Evolutionary conservation across 768 basidiomycete species (phyloP), one percentile per base, ranked within the genome.

Genomic region (Gelatoporia subvermispora): DNA sequence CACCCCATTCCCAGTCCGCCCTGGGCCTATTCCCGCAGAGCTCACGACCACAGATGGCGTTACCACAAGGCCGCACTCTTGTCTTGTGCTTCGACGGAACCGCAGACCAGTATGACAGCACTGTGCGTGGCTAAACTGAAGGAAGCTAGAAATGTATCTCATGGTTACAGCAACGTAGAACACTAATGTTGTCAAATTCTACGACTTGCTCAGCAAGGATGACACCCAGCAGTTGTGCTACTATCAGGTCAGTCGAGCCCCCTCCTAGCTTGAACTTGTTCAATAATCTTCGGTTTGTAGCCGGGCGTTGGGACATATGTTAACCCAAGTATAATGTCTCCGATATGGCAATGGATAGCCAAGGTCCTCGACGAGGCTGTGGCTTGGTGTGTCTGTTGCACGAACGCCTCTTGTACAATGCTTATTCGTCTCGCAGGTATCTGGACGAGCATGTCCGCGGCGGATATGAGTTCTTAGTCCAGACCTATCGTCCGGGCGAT

Each of bases 381-480:
- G 50, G 89, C 88, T 18, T 88, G 85, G 86, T 86, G 59, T 7
- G 75, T 50, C 2, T 21, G 17, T 31, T 31, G 17, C 24, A 20
- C 15, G 21, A 11, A 9, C 21, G 16, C 15, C 44, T 10, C 28
- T 22, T 16, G 15, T 21, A 31, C 28, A 31, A 7, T 13, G 28
- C 28, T 31, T 7, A 31, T 31, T 7, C 5, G 7, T 10, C 10
- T 8, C 8, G 35, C 40, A 85, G 84, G 79, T 88, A 84, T 57
- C 69, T 89, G 36, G 80, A 82, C 45, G 74, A 60, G 1, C 87
- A 89, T 65, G 82, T 89, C 20, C 77, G 81, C 66, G 82, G 77
- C 8, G 89, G 89, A 0, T 92, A 91, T 64, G 70, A 68, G 52
- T 91, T 83, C 63, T 66, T 91, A 45, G 89, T 91, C 88, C 74